Percentiles rank a stretch among this genome's conserved stretches.
These are phyloP conservation scores for Capsicum rhomboideum DNA, from an alignment of 257 asterid genomes.

Conservation along the genomic window DNA sequence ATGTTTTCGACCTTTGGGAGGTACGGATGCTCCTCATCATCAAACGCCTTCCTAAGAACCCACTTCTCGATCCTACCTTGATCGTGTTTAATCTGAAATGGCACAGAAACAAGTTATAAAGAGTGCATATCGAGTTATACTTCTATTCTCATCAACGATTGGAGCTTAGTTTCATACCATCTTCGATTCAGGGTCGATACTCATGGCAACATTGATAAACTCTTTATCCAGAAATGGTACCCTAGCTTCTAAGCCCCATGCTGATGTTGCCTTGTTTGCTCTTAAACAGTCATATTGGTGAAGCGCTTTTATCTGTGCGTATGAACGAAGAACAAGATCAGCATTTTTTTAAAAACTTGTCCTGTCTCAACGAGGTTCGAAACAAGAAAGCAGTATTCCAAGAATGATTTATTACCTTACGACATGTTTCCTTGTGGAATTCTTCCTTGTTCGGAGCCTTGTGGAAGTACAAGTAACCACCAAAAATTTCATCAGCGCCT, in stretches of 20 bases:
- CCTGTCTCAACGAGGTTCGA: neutral
- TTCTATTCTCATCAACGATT: neutral
- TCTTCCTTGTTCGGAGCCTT: conserved; percentile 68
- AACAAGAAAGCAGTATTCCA: neutral
- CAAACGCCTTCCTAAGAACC: conserved; percentile 89
- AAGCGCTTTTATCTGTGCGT: conserved; percentile 77
- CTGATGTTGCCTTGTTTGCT: conserved; percentile 95
- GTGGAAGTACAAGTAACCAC: conserved; percentile 66
- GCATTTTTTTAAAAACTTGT: neutral
- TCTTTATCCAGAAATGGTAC: conserved; percentile 90
- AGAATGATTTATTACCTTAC: conserved; percentile 33
- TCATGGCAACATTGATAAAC: conserved; percentile 81
- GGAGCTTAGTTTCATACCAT: conserved; percentile 35
- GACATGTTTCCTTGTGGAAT: conserved; percentile 83
- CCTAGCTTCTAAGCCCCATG: conserved; percentile 98
- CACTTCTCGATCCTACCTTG: conserved; percentile 87
- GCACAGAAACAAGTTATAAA: neutral
- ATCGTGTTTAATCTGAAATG: conserved; percentile 59
- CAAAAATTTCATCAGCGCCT: conserved; percentile 98
- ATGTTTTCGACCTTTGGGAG: conserved; percentile 71
- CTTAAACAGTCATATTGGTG: conserved; percentile 91
- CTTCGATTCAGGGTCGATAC: conserved; percentile 85
- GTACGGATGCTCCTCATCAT: conserved; percentile 77
- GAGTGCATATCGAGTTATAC: neutral
- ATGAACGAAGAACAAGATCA: neutral